A percentile compares a stretch with the other conserved stretches of the same genome.
phyloP scores from a whole-genome alignment of 495 filamentous ascomycete genomes.

The Halenospora varia region DNA sequence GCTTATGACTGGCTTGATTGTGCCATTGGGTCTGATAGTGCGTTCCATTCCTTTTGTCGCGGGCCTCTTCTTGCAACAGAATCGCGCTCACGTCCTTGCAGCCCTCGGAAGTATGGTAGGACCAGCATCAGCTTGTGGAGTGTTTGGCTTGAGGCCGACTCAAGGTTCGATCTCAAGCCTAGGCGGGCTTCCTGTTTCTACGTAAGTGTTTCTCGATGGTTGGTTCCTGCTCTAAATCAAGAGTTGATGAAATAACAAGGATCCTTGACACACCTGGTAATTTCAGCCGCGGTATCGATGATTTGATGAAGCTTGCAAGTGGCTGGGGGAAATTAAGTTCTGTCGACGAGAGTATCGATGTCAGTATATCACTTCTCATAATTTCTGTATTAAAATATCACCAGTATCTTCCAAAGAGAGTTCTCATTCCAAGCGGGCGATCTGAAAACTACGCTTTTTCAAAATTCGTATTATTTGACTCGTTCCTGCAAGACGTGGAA shows the following conservation, averaged over 20 bases:
- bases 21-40: conserved; percentile 27
- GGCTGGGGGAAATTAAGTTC: background rate
- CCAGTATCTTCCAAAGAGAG: background rate
- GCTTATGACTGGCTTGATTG: conserved; percentile 45
- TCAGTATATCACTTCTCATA: conserved; percentile 6
- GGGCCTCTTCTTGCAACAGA: background rate
- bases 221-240: background rate
- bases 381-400: too few species aligned
- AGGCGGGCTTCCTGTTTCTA: conserved; percentile 12
- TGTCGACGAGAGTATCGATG: background rate
- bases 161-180: conserved; percentile 8
- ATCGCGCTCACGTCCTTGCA: conserved; percentile 1
- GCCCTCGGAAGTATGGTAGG: conserved; percentile 19
- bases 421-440: background rate
- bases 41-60: background rate
- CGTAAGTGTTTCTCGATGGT: conserved; percentile 7
- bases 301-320: conserved; percentile 4
- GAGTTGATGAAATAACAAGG: background rate
- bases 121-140: conserved; percentile 18
- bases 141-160: conserved; percentile 20
- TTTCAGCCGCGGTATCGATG: conserved; percentile 11
- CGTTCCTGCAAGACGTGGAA: too few species aligned
- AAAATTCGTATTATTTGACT: too few species aligned
- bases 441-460: too few species aligned
- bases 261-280: conserved; percentile 18